phyloP scores from a whole-genome alignment of 164 flowering plant genomes.

The Stephania cephalantha region DNA sequence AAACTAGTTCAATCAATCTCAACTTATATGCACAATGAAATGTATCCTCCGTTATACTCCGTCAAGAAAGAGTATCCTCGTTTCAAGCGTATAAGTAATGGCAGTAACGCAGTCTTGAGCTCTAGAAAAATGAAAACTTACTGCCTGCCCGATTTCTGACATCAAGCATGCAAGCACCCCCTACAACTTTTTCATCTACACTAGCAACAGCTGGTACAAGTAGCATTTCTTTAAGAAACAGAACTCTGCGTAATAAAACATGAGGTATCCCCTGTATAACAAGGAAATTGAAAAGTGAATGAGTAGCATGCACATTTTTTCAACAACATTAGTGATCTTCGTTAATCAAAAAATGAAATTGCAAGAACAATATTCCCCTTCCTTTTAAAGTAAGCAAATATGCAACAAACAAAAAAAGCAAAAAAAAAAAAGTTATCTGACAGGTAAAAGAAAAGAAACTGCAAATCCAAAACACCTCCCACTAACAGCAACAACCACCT shows the following conservation, averaged over 20 bases:
- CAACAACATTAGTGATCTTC: no score
- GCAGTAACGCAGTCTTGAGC: background rate
- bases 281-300: constrained; percentile 12
- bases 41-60: background rate
- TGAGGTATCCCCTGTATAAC: constrained; percentile 69
- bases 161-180: constrained; percentile 85
- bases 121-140: constrained; percentile 30
- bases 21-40: background rate
- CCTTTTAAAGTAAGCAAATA: no score
- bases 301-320: background rate
- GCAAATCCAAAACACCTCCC: no score
- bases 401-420: no score
- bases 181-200: constrained; percentile 68
- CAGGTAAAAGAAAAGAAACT: no score
- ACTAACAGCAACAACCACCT: no score
- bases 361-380: no score
- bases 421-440: no score
- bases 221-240: constrained; percentile 65
- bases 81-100: background rate
- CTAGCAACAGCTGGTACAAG: constrained; percentile 74
- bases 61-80: background rate
- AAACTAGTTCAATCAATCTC: constrained; percentile 6
- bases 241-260: constrained; percentile 65
- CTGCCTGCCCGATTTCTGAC: constrained; percentile 98
- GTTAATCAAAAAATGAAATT: no score